Evolutionary conservation across 129 eudicot species (phyloP), one percentile per base, ranked within the genome.

Genomic region (Deinandra increscens): DNA sequence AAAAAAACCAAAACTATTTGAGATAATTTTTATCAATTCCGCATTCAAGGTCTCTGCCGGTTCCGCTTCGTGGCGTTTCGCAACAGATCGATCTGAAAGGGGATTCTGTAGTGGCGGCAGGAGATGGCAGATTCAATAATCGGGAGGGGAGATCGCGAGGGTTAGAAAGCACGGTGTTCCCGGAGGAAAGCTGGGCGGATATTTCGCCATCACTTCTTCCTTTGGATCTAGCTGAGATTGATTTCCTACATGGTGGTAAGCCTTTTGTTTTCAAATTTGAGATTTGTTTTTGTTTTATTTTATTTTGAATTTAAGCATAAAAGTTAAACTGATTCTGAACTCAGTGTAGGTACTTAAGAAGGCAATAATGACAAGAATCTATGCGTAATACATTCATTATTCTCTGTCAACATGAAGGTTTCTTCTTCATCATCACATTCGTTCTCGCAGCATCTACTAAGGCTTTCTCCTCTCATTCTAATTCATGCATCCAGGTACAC

Each of bases 31-130:
- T n/a, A 66, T 55, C 73, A 38, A 76, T 75, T 10, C 75, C 68
- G 53, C 80, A 76, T 76, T 76, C 75, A 48, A 76, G 80, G 80
- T 76, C 80, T 29, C 44, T 76, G 23, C 80, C 80, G 13, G 75
- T 42, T 39, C 80, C 80, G 3, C 17, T 76, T 3, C 46, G 80
- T 23, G 75, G 75, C 2, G 56, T 76, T 29, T 76, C 80, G 46
- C 80, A 76, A 23, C 80, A 76, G 18, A 76, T 76, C 46, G 80
- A 76, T 60, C 48, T 76, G 62, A 75, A 75, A 75, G 80, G 80
- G 43, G 80, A 75, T 36, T 75, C 80, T 0, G 75, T 43, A 55
- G 58, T 68, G 55, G 19, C 80, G 10, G 63, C 62, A 1, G 63
- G 12, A 7, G 74, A 75, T 6, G 50, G 74, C 26, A 36, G 64